phyloP scores from a whole-genome alignment of 345 rosid species.

The Pseudoturritis turrita region DNA sequence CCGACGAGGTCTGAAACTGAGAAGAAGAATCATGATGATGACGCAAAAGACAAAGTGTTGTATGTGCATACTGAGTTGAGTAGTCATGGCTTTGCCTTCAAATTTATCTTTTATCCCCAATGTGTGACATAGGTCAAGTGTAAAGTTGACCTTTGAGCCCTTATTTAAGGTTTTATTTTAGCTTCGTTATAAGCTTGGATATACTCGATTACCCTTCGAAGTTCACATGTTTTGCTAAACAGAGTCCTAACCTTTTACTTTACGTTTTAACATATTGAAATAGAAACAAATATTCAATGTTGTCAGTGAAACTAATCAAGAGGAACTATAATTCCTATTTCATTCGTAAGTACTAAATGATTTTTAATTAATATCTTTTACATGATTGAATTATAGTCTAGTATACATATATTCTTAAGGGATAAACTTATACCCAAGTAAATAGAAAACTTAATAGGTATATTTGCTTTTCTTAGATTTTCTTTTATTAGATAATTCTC shows the following conservation, averaged over 20 bases:
- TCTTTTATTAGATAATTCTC: too few relatives aligned
- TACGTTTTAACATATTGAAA: background rate
- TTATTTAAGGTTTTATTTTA: background rate
- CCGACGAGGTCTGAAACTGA: constrained; percentile 20
- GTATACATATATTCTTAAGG: too few relatives aligned
- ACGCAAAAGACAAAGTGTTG: background rate
- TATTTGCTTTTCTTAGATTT: too few relatives aligned
- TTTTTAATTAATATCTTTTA: background rate
- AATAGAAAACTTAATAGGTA: too few relatives aligned
- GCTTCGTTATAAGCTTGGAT: background rate
- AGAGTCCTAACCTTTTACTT: background rate
- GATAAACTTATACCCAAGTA: too few relatives aligned
- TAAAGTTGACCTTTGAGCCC: constrained; percentile 9
- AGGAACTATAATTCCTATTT: background rate
- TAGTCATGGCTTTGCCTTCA: background rate
- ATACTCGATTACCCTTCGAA: background rate
- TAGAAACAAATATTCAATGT: background rate
- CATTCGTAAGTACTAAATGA: background rate
- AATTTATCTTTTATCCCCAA: background rate
- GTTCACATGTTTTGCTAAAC: background rate
- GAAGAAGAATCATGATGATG: constrained; percentile 1
- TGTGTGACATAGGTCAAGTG: constrained; percentile 10
- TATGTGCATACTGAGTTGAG: background rate
- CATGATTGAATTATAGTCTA: too few relatives aligned
- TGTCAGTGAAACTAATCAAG: background rate